phyloP scores from a whole-genome alignment of 2,329 filamentous ascomycete species.

The Epichloe uncinata region DNA sequence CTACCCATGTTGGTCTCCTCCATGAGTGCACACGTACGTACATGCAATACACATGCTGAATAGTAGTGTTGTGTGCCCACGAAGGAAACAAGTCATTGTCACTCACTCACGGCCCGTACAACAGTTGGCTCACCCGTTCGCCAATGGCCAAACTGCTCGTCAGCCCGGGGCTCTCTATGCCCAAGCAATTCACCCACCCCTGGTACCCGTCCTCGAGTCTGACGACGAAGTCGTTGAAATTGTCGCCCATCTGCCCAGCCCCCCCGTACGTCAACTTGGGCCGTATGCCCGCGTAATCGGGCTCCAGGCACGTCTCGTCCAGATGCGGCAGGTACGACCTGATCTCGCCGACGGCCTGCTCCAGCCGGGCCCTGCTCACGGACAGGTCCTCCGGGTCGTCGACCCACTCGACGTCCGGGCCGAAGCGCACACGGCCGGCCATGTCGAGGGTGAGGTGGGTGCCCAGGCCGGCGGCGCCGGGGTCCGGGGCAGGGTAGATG shows the following conservation, averaged over 20 bases:
- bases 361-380: slow-evolving; percentile 49
- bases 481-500: slow-evolving; percentile 75
- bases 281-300: slow-evolving; percentile 86
- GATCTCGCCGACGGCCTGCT: slow-evolving; percentile 61
- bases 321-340: slow-evolving; percentile 64
- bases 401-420: slow-evolving; percentile 93
- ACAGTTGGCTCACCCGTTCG: slow-evolving; percentile 50
- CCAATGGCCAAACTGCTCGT: slow-evolving; percentile 79
- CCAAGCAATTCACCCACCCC: slow-evolving; percentile 81
- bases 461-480: slow-evolving; percentile 72
- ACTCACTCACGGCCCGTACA: slow-evolving; percentile 24
- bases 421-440: slow-evolving; percentile 72
- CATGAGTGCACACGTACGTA: neutral
- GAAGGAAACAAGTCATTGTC: neutral
- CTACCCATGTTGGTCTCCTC: no score
- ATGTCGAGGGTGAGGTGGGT: slow-evolving; percentile 92
- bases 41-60: neutral
- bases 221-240: slow-evolving; percentile 78
- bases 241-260: slow-evolving; percentile 48
- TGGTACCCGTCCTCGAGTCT: slow-evolving; percentile 60
- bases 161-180: slow-evolving; percentile 86
- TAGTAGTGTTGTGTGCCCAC: neutral
- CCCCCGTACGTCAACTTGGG: slow-evolving; percentile 58
- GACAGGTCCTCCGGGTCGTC: slow-evolving; percentile 54
- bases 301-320: slow-evolving; percentile 47